Base-by-base conservation (phyloP, 2,329 filamentous ascomycete genomes). In the Fusarium guadeloupense region DNA sequence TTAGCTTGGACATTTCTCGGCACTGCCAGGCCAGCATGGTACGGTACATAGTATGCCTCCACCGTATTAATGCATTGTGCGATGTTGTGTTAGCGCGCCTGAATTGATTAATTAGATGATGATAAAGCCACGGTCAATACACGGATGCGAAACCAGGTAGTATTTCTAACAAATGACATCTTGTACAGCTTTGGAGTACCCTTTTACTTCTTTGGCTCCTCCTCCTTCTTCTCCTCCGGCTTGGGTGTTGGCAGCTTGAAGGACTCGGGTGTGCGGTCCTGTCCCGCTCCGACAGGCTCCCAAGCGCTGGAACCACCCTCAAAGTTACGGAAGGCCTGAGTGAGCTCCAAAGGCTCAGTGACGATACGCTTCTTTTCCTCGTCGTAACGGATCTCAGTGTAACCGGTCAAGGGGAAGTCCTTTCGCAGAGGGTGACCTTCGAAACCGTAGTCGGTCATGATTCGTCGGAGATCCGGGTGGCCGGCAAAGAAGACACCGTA, bases 351-450 rank as follows among this genome's bases (percentile, higher is more conserved):
- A 34, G 96, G 95, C 83, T 99, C 96, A 26, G 96, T 94, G 59
- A 99, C 94, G 74, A 99, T 97, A 62, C 95, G 88, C 88, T 99
- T 99, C 91, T 97, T 99, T 85, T 99, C 96, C 81, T 99, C 95
- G 69, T 99, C 95, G 75, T 96, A 99, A 73, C 95, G 86, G 68
- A 99, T 90, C 82, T 99, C 96, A 28, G 95, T 99, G 82, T 99
- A 99, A 41, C 95, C 95, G 3, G 95, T 97, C 76, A 99, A 81
- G 19, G 95, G 95, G 82, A 99, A 99, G 76, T 99, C 95, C 82
- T 99, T 99, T 74, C 96, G 87, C 74, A 99, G 81, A 35, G 95
- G 95, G 80, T 99, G 95, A 47, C 95, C 95, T 77, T 99, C 96
- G 74, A 99, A 99, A 47, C 95, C 95, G 77, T 99, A 99, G 77